phyloP scores from a whole-genome alignment of 805 yeast species.

The Candida ortonii region DNA sequence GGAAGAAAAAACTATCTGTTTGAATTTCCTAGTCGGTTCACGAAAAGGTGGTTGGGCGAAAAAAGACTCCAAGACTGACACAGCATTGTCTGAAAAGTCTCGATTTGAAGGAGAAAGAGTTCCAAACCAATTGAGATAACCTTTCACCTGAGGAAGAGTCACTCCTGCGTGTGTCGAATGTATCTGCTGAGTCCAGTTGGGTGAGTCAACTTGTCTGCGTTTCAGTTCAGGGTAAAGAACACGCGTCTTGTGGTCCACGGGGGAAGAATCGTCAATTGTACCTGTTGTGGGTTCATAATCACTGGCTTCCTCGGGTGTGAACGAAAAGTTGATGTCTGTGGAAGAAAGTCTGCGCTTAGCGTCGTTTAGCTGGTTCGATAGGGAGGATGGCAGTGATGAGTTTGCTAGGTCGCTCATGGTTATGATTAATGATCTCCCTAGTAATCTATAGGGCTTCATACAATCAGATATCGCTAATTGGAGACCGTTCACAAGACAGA shows the following conservation, averaged over 20 bases:
- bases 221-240: constrained; percentile 18
- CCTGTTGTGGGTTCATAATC: constrained; percentile 1
- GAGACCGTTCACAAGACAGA: too few species aligned
- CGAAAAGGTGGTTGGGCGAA: too few species aligned
- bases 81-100: constrained; percentile 9
- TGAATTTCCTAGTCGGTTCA: too few species aligned
- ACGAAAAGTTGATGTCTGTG: constrained; percentile 17
- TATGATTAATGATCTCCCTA: too few species aligned
- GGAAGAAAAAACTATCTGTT: too few species aligned
- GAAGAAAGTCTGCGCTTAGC: constrained; percentile 12
- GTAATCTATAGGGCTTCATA: too few species aligned
- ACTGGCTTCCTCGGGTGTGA: constrained; percentile 12
- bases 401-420: too few species aligned
- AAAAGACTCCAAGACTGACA: constrained; percentile 10
- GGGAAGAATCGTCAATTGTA: constrained; percentile 14
- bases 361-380: constrained; percentile 4
- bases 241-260: constrained; percentile 15
- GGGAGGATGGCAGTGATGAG: constrained; percentile 6
- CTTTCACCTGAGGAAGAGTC: constrained; percentile 16
- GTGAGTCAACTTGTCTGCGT: constrained; percentile 20
- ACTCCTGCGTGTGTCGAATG: constrained; percentile 15
- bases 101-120: constrained; percentile 11
- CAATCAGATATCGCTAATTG: too few species aligned
- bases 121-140: constrained; percentile 21
- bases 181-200: constrained; percentile 16